Evolutionary conservation across 2,329 filamentous ascomycete species (phyloP), one percentile per base, ranked within the genome.

Genomic region (Apiospora hydei): DNA sequence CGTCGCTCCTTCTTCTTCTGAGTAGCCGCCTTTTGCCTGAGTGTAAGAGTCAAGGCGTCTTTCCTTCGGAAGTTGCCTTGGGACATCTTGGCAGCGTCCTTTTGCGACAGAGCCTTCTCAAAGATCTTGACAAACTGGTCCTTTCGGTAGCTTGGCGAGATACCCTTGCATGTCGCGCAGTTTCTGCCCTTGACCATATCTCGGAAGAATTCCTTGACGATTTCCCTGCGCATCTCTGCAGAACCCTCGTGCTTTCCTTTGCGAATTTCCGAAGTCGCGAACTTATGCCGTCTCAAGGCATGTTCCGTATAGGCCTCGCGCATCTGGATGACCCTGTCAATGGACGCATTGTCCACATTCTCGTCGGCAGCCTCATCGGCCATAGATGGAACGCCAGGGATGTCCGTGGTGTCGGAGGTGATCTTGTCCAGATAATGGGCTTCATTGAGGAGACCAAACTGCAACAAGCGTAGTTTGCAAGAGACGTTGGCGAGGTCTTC

Each of bases 51-150:
- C 77, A 97, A 86, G 4, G 93, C 92, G 79, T 96, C 94, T 69
- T 88, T 87, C 47, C 90, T 86, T 77, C 91, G 92, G 79, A 95
- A 89, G 69, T 85, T 87, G 67, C 85, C 85, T 73, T 93, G 90
- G 3, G 91, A 88, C 93, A 97, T 97, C 74, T 92, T 91, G 57
- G 90, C 88, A 80, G 91, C 90, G 47, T 96, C 91, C 81, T 97
- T 97, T 67, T 88, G 83, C 67, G 88, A 89, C 71, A 98, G 84
- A 1, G 93, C 86, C 79, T 93, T 96, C 80, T 96, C 92, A 82
- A 98, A 99, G 70, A 99, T 95, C 82, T 98, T 99, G 79, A 95
- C 93, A 78, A 91, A 96, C 61, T 93, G 89, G 78, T 99, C 96
- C 81, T 97, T 98, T 77, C 96, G 91, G 82, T 94, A 98, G 2